Evolutionary conservation across 1,284 basidiomycete species (phyloP), one percentile per base, ranked within the genome.

Genomic region (Papiliotrema nemorosa): DNA sequence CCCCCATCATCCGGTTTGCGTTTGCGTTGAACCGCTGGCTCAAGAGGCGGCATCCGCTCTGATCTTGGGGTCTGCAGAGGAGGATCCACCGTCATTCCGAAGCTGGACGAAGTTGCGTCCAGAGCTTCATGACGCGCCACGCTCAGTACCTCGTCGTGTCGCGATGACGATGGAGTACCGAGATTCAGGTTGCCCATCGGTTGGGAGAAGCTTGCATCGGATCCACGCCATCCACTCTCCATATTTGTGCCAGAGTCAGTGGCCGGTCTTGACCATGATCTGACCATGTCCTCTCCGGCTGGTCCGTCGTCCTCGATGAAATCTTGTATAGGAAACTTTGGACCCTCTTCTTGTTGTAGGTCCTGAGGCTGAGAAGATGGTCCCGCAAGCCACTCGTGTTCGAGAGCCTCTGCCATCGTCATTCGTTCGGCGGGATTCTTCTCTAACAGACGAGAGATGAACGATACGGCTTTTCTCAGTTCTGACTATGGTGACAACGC

Each of bases 381-480:
- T 2, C 54, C 64, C 13, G 62, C 46, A 1, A 94, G 77, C 87
- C 87, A 89, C 1, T 79, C 78, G 59, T 90, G 86, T 0, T 72
- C 33, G 3, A 84, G 77, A 0, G 86, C 85, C 4, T 79, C 75
- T 2, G 72, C 64, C 50, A 86, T 78, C 3, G 81, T 79, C 78
- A 87, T 81, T 25, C 86, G 80, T 18, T 66, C 55, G 0, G 55
- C 49, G 0, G 86, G 84, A 50, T 83, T 76, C 40, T 74, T 72
- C 24, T 79, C 77, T 10, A 85, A 73, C 2, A 84, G 71, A 0
- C 70, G 57, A 3, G 58, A 52, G 41, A 84, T 76, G 58, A 84
- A 84, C 75, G 25, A 73, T 66, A 14, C n/a, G n/a, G n/a, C n/a
- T n/a, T n/a, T n/a, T n/a, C n/a, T n/a, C n/a, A n/a, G n/a, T n/a